Base-by-base conservation (phyloP, 345 rosid species). In the Pistacia integerrima region DNA sequence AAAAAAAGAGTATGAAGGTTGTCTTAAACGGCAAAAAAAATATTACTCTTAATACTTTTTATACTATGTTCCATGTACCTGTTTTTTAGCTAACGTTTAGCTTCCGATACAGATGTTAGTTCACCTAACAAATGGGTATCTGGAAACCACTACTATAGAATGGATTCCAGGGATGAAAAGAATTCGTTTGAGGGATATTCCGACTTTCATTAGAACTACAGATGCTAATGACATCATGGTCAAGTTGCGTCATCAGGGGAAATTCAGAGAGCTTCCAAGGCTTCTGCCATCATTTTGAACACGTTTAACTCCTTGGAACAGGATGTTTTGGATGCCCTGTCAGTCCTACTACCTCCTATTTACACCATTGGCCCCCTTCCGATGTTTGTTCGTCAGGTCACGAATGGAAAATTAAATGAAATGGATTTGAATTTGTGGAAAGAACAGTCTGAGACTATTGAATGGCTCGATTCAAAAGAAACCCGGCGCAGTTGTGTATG, bases 401-500 rank as follows among this genome's bases (percentile, higher is more conserved):
- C 11, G 35, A 41, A 5, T 41, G 2, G 52, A 10, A n/a, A 1
- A 4, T 14, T 65, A n/a, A 46, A 28, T 48, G 44, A 73, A 11
- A 2, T 70, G 0, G 70, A 56, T 13, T 61, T 68, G 2, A 81
- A 41, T 70, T 48, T 81, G 10, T 77, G 79, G 84, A 64, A 74
- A 64, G 79, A 75, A 57, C 76, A 80, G n/a, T 12, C 22, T 8
- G 61, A 64, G n/a, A 59, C 70, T 52, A 9, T 80, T 0, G 58
- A 30, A 18, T 80, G 74, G 80, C 74, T 80, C 17, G 77, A 72
- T 25, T 30, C 9, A 11, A 51, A 55, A 35, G 57, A 49, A 52
- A 30, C 80, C 77, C 33, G 51, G 51, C 51, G 64, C 83, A 0
- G 76, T 80, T 11, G 55, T 80, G 6, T 80, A 70, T 22, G 76